Percentiles rank a stretch among this genome's conserved stretches.
Conservation (phyloP, 2,329 filamentous ascomycete genomes). For the Neocucurbitaria cava region DNA sequence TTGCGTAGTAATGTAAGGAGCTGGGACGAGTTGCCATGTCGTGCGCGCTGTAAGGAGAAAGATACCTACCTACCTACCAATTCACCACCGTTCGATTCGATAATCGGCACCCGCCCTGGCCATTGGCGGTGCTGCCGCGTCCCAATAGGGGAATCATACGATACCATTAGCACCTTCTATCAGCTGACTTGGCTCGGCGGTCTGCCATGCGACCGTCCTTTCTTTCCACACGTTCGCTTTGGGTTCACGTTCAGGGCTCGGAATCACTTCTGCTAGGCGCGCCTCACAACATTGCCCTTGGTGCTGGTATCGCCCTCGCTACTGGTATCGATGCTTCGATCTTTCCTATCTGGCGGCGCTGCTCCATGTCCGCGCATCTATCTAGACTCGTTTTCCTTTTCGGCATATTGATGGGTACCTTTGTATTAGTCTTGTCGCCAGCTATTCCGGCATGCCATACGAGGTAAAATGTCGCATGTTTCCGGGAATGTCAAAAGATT, state of each 20-base stretch:
- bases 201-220: conserved; percentile 17
- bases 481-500: conserved; percentile 31
- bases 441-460: conserved; percentile 23
- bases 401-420: conserved; percentile 41
- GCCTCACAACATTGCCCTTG: conserved; percentile 21
- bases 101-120: conserved; percentile 32
- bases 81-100: conserved; percentile 15
- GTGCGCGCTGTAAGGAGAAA: conserved; percentile 23
- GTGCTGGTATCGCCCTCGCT: conserved; percentile 10
- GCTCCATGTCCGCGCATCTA: conserved; percentile 15
- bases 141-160: conserved; percentile 34
- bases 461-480: conserved; percentile 25
- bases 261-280: conserved; percentile 36
- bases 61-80: conserved; percentile 26
- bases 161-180: conserved; percentile 47
- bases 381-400: conserved; percentile 38
- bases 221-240: conserved; percentile 33
- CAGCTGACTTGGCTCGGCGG: conserved; percentile 33
- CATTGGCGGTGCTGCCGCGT: conserved; percentile 26
- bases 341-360: conserved; percentile 17
- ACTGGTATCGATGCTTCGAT: conserved; percentile 21
- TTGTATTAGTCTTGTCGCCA: conserved; percentile 30
- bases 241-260: conserved; percentile 33
- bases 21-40: conserved; percentile 12
- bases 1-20: conserved; percentile 81